phyloP scores from a whole-genome alignment of 371 early-diverging fungal genomes.

The Lichtheimia hyalospora region DNA sequence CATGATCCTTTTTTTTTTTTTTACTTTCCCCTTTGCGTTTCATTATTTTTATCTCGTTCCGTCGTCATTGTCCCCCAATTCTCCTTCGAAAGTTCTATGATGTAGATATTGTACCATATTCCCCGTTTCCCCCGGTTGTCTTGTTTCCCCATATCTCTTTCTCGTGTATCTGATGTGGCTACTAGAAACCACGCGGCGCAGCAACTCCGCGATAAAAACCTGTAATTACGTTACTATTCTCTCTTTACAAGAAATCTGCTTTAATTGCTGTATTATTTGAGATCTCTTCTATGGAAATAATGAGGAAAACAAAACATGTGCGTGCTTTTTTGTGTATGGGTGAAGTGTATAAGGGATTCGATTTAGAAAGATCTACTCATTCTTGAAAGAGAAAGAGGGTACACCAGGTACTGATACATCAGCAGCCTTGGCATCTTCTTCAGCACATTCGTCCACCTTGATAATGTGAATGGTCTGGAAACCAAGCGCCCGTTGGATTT shows the following conservation, averaged over 20 bases:
- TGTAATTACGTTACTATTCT: no score
- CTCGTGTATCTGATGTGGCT: no score
- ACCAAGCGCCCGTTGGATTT: conserved; percentile 51
- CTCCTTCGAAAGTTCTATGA: conserved; percentile 20
- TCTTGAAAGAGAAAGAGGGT: conserved; percentile 59
- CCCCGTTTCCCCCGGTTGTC: not conserved
- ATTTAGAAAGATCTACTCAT: conserved; percentile 22
- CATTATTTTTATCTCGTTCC: no score
- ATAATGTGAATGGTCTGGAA: conserved; percentile 41
- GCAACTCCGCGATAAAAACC: no score
- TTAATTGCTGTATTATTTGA: not conserved
- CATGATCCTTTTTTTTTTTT: no score
- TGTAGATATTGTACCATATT: conserved; percentile 12
- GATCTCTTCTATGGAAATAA: not conserved
- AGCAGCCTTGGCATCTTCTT: conserved; percentile 53
- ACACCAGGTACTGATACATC: conserved; percentile 70
- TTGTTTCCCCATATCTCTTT: no score
- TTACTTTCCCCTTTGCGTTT: no score
- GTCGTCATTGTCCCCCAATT: not conserved
- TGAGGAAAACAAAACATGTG: not conserved
- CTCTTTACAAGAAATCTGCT: not conserved
- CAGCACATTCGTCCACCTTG: conserved; percentile 43
- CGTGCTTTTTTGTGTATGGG: not conserved
- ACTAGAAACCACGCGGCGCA: no score
- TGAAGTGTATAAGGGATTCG: no score